These are phyloP conservation scores for Didymella glomerata DNA, from an alignment of 2,329 filamentous ascomycete species.

Conservation along the genomic window DNA sequence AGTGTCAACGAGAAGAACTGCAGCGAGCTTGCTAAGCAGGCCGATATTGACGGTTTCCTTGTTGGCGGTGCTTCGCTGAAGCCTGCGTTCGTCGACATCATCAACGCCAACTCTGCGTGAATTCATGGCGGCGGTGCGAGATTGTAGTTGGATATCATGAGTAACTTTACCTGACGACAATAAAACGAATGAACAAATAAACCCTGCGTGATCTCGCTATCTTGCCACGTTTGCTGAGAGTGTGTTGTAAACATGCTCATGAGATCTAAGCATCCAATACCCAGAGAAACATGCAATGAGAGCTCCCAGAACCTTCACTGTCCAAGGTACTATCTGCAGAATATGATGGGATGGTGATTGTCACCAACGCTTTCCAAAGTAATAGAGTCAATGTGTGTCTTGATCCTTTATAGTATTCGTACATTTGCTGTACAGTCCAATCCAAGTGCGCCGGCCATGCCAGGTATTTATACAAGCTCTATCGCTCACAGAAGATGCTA, in stretches of 20 bases:
- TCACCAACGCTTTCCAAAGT: neutral
- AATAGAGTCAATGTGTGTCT: constrained; percentile 3
- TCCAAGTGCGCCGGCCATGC: constrained; percentile 33
- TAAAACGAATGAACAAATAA: constrained; percentile 14
- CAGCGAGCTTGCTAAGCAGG: constrained; percentile 86
- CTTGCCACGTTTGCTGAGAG: neutral
- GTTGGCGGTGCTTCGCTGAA: constrained; percentile 97
- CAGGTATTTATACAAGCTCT: constrained; percentile 20
- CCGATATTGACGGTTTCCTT: constrained; percentile 97
- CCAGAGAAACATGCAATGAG: too few relatives aligned
- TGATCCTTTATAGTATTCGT: constrained; percentile 27
- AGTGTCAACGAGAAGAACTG: constrained; percentile 99
- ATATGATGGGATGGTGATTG: too few relatives aligned
- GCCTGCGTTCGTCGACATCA: constrained; percentile 83
- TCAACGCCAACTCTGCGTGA: constrained; percentile 65
- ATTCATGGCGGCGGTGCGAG: constrained; percentile 46
- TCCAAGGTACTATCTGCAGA: too few relatives aligned
- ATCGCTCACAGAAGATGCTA: constrained; percentile 8
- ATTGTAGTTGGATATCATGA: constrained; percentile 45
- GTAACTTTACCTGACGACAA: constrained; percentile 18
- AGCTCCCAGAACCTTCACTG: neutral
- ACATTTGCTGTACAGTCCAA: constrained; percentile 35
- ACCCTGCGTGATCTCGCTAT: neutral
- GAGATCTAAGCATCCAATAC: too few relatives aligned
- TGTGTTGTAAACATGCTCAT: neutral